Percentiles rank a stretch among this genome's conserved stretches.
phyloP scores from a whole-genome alignment of 1,284 basidiomycete genomes.

The Ustilago tritici region DNA sequence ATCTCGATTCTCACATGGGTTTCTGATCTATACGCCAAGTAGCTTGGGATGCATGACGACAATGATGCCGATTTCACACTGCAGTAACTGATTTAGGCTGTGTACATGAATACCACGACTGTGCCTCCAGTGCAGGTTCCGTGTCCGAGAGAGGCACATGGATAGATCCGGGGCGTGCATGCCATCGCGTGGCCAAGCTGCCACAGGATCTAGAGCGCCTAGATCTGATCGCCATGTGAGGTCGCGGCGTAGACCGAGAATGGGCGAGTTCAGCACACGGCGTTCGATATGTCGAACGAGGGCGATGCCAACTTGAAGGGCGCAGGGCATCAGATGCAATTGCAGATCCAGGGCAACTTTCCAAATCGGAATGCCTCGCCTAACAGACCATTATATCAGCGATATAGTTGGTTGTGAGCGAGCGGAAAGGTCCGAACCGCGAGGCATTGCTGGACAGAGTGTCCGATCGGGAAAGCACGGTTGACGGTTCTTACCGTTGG shows the following conservation, averaged over 20 bases:
- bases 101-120: background rate
- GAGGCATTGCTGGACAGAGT: background rate
- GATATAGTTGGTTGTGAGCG: background rate
- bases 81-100: background rate
- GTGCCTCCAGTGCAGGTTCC: background rate
- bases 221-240: background rate
- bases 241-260: background rate
- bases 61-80: background rate
- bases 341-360: background rate
- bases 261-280: background rate
- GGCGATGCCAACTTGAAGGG: background rate
- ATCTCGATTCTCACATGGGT: constrained; percentile 50
- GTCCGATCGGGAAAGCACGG: background rate
- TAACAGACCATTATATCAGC: background rate
- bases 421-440: constrained; percentile 4
- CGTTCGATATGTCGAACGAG: background rate
- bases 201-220: background rate
- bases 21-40: constrained; percentile 25
- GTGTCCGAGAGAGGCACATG: background rate
- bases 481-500: constrained; percentile 2
- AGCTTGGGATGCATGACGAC: constrained; percentile 2
- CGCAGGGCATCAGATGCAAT: background rate
- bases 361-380: background rate
- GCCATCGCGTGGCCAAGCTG: background rate
- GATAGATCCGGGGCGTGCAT: background rate